Conservation (phyloP, 805 yeast genomes). For the Hanseniaspora lindneri region DNA sequence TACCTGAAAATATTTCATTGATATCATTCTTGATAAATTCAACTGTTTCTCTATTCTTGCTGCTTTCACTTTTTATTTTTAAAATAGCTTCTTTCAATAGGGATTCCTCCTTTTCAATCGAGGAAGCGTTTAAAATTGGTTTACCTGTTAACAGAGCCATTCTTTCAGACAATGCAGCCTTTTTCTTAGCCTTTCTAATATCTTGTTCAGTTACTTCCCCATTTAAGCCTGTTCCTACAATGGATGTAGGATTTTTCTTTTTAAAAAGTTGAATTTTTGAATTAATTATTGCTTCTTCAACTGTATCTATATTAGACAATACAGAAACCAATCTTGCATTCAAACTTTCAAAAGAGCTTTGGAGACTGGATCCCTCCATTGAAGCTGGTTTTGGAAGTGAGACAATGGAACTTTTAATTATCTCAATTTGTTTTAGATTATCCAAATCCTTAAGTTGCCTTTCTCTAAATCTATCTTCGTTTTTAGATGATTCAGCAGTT, state of each 20-base stretch:
- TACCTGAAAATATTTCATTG: constrained; percentile 40
- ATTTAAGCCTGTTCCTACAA: constrained; percentile 75
- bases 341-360: constrained; percentile 46
- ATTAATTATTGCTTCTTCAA: constrained; percentile 56
- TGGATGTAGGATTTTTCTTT: constrained; percentile 54
- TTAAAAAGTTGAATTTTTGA: constrained; percentile 57
- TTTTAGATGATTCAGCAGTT: constrained; percentile 32
- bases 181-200: constrained; percentile 64
- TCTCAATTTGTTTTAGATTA: constrained; percentile 47
- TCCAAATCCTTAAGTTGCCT: constrained; percentile 25
- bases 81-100: constrained; percentile 40
- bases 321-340: constrained; percentile 64
- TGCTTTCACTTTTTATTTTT: constrained; percentile 42
- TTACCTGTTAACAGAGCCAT: constrained; percentile 91
- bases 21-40: constrained; percentile 64
- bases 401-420: constrained; percentile 49
- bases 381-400: constrained; percentile 29
- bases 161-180: constrained; percentile 66
- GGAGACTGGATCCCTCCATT: constrained; percentile 32
- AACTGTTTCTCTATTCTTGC: constrained; percentile 47
- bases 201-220: constrained; percentile 80
- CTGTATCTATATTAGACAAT: constrained; percentile 46
- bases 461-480: constrained; percentile 30
- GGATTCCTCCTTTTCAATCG: constrained; percentile 29
- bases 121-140: constrained; percentile 34